phyloP scores from a whole-genome alignment of 495 filamentous ascomycete species.

The Aspergillus bridgeri region DNA sequence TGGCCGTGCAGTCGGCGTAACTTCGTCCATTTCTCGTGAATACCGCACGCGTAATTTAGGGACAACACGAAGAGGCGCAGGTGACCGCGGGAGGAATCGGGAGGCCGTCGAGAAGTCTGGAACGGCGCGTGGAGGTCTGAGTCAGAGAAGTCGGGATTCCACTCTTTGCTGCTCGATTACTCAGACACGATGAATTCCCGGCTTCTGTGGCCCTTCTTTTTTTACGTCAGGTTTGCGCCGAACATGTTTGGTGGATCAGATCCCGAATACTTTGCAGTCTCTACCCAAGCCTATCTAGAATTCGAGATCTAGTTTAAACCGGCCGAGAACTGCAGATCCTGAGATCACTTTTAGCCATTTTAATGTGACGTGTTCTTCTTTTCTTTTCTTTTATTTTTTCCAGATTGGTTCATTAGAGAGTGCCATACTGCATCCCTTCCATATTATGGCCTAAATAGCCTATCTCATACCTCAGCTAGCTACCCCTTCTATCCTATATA shows the following conservation, averaged over 20 bases:
- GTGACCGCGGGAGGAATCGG: conserved; percentile 34
- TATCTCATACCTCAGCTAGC: too few species aligned
- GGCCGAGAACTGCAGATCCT: neutral
- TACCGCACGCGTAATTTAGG: neutral
- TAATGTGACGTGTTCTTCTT: too few species aligned
- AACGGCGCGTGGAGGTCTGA: too few species aligned
- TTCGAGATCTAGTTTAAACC: neutral
- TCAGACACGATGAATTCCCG: neutral
- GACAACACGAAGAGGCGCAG: conserved; percentile 14
- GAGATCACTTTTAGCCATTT: neutral
- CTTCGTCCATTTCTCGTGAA: neutral
- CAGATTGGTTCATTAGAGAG: too few species aligned
- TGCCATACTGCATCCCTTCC: too few species aligned
- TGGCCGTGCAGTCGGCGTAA: neutral
- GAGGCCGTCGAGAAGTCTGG: conserved; percentile 3
- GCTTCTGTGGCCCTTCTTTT: neutral
- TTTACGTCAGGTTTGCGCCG: neutral
- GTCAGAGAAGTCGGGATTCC: too few species aligned
- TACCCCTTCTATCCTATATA: too few species aligned
- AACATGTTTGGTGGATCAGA: neutral
- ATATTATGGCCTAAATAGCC: too few species aligned
- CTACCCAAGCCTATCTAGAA: neutral
- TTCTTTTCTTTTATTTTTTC: too few species aligned
- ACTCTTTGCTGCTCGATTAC: too few species aligned
- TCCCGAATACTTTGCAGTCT: neutral